Evolutionary conservation across 2,329 filamentous ascomycete genomes (phyloP), one percentile per base, ranked within the genome.

Genomic region (Metarhizium brunneum): DNA sequence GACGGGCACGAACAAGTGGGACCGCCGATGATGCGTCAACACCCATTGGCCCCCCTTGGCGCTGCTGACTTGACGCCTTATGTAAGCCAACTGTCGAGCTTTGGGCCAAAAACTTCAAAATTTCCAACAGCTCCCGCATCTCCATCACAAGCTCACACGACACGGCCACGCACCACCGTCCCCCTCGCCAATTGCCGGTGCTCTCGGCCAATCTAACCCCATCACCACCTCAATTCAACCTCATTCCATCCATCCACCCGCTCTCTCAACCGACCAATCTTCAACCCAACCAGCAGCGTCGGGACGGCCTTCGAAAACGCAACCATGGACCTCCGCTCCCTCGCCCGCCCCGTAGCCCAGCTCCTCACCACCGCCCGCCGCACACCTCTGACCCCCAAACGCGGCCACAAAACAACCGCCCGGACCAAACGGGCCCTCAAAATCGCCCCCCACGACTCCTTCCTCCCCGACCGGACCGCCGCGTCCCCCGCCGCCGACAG

Each of bases 381-480:
- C 52, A 53, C 38, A 40, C 38, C 65, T 52, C 56, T 67, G 52
- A 58, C 62, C 54, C 45, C 65, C 53, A 62, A 63, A 55, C 72
- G 73, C 58, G 69, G 79, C 51, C 73, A 80, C 68, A 76, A 83
- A 65, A 78, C 78, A 35, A 69, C 76, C 2, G 68, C 73, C 53
- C 78, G 81, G 55, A 82, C 79, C 47, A 82, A 81, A 70, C 77
- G 78, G 56, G 70, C 76, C 50, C 76, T 84, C 64, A 84, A 82
- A 65, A 76, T 86, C 62, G 71, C 78, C 13, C 82, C 83, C 51
- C 81, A 86, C 72, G 71, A 78, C 42, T 82, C 81, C 61, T 86
- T 86, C 69, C 71, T 82, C 45, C 72, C 67, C 60, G 70, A 65
- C 59, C 67, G 69, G 53, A 58, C 64, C 48, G 47, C 60, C 45